Evolutionary conservation across 495 filamentous ascomycete genomes (phyloP).

Genomic region (Lasiosphaeria miniovina): DNA sequence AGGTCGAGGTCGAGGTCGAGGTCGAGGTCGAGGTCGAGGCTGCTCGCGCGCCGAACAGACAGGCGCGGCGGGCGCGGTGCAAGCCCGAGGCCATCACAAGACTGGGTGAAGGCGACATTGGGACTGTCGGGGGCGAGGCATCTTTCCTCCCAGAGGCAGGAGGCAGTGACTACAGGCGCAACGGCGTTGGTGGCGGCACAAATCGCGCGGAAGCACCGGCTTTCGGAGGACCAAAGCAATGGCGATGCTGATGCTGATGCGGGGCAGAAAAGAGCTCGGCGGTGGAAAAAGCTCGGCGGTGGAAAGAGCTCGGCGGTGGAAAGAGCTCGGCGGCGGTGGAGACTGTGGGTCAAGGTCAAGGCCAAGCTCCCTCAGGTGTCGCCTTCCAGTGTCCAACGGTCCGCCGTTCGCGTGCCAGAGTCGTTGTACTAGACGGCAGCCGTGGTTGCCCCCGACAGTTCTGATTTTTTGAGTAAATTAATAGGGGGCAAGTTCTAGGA

Average conservation of each 20-base stretch:
- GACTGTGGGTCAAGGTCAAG: background rate
- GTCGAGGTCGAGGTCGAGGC: background rate
- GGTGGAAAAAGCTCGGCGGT: background rate
- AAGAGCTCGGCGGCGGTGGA: background rate
- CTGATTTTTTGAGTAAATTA: too few relatives aligned
- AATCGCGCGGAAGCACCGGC: conserved; percentile 8
- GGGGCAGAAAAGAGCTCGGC: background rate
- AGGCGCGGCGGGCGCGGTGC: conserved; percentile 10
- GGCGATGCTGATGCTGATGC: background rate
- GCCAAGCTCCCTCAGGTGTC: too few relatives aligned
- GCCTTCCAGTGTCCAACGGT: too few relatives aligned
- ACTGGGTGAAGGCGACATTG: conserved; percentile 26
- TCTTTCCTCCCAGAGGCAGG: conserved; percentile 5
- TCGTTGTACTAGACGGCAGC: too few relatives aligned
- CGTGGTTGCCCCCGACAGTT: too few relatives aligned
- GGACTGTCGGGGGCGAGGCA: conserved; percentile 5
- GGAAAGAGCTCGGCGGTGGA: background rate
- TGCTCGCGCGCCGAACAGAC: conserved; percentile 11
- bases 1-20: background rate
- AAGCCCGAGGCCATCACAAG: conserved; percentile 27
- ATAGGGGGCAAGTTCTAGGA: too few relatives aligned
- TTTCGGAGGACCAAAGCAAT: background rate
- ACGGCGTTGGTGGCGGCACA: background rate
- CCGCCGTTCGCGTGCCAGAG: too few relatives aligned
- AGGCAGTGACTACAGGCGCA: conserved; percentile 5